Base-by-base conservation (phyloP, 2,329 filamentous ascomycete genomes). In the Trichoderma sp. region DNA sequence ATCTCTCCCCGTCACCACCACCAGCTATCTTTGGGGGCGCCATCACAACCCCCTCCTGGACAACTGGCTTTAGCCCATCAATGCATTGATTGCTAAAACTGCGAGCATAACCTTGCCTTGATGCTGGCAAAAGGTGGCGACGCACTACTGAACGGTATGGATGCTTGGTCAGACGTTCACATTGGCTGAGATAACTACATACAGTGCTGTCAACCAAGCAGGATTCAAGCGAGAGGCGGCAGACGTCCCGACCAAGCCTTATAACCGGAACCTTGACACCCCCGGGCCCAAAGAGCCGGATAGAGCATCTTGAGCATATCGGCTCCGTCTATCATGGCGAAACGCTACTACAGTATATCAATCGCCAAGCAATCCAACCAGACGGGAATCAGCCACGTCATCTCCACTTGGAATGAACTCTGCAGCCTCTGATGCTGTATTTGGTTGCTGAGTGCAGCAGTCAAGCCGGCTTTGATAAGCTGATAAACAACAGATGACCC, bases 401-500 rank as follows among this genome's bases (percentile, higher is more conserved):
- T 61, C 66, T 70, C 66, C 66, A 70, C 66, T 70, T 70, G 57
- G 66, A 36, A 28, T 18, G 32, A 69, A 70, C 39, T 32, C 36
- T 70, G 66, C 28, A 53, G 56, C 57, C 66, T 61, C 66, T 69
- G 36, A 69, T 60, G 66, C 66, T 24, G 24, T 32, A 9, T 8
- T n/a, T 58, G 21, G 14, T 18, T 43, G 64, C 51, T 68, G 32
- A 68, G 51, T 21, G 57, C 18, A 60, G 65, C 32, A 60, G 24
- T 11, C n/a, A 61, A 43, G 18, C 14, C 34, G 21, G 57, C 28
- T 62, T 6, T 53, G 57, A 70, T 70, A 70, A 70, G 66, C 66
- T 62, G 66, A 70, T 70, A 51, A 36, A 36, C 34, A 36, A 69
- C 28, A 62, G 56, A 61, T 69, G 39, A 58, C 53, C 36, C 21